Evolutionary conservation across 1,139 yeast genomes (phyloP), one percentile per base, ranked within the genome.

Genomic region (Taphrina flavorubra): DNA sequence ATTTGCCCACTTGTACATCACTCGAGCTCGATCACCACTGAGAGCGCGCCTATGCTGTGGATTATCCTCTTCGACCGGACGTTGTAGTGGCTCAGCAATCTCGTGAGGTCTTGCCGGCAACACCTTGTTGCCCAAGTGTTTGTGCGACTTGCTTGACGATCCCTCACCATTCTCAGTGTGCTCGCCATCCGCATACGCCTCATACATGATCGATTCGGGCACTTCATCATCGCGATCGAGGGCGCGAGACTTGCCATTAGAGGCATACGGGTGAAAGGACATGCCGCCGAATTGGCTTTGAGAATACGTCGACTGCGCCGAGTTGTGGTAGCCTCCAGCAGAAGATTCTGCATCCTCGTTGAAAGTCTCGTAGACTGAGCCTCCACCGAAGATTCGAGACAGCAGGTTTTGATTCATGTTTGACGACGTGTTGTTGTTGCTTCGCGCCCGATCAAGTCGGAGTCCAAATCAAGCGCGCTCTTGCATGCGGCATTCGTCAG

Each of bases 1-100:
- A 74, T 94, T 94, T 0, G 98, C 96, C 98, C 99, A 95, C 70
- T 90, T 83, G 89, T 97, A 94, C 55, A 90, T 81, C 0, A 98
- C 97, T 65, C 92, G 80, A 76, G 92, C 97, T 73, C 84, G 85
- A 34, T 40, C 60, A 20, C 53, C 59, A n/a, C 20, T 49, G 36
- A n/a, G n/a, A 8, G n/a, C n/a, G 13, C 53, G 53, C n/a, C 18
- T n/a, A n/a, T 49, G 31, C 42, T 51, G 53, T 2, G 44, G 51
- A 25, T 25, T 25, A 51, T 39, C 60, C 13, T 31, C 42, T 10
- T 11, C 59, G 36, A 20, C 3, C 36, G 31, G 53, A 8, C 14
- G 13, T 11, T 20, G 13, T 8, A 16, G 53, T 49, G 53, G 36
- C 13, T 49, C 53, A 11, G 46, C 14, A 0, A 40, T 47, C 63